These are phyloP conservation scores for Suillus americanus DNA, from an alignment of 768 basidiomycete species.

Conservation along the genomic window DNA sequence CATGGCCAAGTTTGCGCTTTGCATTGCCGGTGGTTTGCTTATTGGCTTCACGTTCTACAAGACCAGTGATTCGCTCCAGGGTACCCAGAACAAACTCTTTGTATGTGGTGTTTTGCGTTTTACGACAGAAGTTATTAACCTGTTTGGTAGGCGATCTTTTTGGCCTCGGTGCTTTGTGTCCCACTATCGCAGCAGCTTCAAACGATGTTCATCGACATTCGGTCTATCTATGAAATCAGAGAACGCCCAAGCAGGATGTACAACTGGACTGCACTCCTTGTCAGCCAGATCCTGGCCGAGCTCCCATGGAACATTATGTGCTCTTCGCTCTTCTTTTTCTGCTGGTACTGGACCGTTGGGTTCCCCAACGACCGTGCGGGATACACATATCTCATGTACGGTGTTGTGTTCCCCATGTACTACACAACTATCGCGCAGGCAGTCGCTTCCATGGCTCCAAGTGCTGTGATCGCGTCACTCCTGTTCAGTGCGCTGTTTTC, in stretches of 20 bases:
- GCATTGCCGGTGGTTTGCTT: slow-evolving; percentile 53
- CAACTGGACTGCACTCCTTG: slow-evolving; percentile 59
- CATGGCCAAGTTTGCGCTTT: slow-evolving; percentile 56
- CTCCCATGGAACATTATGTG: slow-evolving; percentile 62
- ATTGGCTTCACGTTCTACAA: slow-evolving; percentile 66
- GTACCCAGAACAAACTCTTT: slow-evolving; percentile 67
- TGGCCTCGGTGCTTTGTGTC: slow-evolving; percentile 50
- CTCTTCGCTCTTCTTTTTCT: slow-evolving; percentile 58
- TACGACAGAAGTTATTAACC: slow-evolving; percentile 2
- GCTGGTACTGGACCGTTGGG: slow-evolving; percentile 74
- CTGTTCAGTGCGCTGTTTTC: slow-evolving; percentile 60
- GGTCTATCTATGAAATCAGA: slow-evolving; percentile 62
- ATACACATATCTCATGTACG: slow-evolving; percentile 58
- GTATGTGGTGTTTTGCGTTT: slow-evolving; percentile 31
- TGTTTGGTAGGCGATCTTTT: slow-evolving; percentile 48
- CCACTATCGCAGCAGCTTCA: slow-evolving; percentile 65
- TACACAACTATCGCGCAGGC: slow-evolving; percentile 63
- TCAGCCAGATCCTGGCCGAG: slow-evolving; percentile 55
- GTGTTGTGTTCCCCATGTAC: slow-evolving; percentile 56
- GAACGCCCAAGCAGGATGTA: slow-evolving; percentile 68
- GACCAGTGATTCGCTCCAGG: slow-evolving; percentile 51
- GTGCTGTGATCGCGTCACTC: slow-evolving; percentile 57
- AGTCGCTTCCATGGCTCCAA: slow-evolving; percentile 61
- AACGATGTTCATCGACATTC: slow-evolving; percentile 55
- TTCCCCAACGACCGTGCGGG: slow-evolving; percentile 53